Evolutionary conservation across 768 basidiomycete species (phyloP), one percentile per base, ranked within the genome.

Genomic region (Multifurca ochricompacta): DNA sequence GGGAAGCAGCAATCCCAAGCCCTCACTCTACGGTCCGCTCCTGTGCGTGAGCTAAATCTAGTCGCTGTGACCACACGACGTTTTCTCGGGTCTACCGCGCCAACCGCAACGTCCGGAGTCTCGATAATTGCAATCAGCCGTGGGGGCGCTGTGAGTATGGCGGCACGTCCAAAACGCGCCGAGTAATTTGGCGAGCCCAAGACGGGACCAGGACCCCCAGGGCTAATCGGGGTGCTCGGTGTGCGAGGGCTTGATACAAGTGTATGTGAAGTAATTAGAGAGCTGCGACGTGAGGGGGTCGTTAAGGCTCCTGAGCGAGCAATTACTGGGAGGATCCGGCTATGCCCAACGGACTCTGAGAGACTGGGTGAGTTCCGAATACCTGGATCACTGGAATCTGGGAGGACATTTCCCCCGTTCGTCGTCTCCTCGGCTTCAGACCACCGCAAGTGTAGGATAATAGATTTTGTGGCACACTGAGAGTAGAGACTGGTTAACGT

Each of bases 21-120:
- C 71, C 85, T 54, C 53, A 91, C 91, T 73, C 86, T 76, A 45
- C 91, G 74, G 71, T 89, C 83, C 23, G 91, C 89, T 2, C 91
- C 92, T 6, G 77, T 71, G 52, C 92, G 74, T 21, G 87, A 83
- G 65, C 90, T 91, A 65, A 93, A 94, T 56, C 91, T 73, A 16
- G 91, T 95, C 6, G 88, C 87, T 50, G 89, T 91, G 13, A 91
- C 85, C 1, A 93, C 87, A 44, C 91, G 73, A 61, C 86, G 74
- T 75, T 92, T 90, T 67, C 77, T 73, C 16, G 88, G 81, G 67
- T 94, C 91, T 8, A 92, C 87, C 21, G 91, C 87, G 8, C 91
- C 91, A 34, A 91, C 81, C n/a, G 83, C 90, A 8, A 91, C 83
- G 65, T 92, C 91, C 0, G 90, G 88, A 9, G 88, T 91, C 67